These are phyloP conservation scores for Wallacemonas rigidus DNA, from an alignment of 208 protist species.

Conservation along the genomic window DNA sequence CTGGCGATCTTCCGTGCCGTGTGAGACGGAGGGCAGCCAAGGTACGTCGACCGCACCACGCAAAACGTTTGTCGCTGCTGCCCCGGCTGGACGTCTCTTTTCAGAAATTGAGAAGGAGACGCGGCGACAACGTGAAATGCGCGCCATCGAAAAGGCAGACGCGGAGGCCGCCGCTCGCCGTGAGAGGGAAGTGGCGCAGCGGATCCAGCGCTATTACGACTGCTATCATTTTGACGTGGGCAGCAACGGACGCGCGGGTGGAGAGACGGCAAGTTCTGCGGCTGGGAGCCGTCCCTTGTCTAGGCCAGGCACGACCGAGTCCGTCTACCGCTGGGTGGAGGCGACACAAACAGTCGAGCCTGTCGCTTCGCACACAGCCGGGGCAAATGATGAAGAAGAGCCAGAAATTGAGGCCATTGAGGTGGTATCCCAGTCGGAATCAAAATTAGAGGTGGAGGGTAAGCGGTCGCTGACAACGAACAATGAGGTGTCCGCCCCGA, in stretches of 20 bases:
- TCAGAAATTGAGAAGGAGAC: slow-evolving; percentile 71
- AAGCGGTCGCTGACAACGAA: not conserved
- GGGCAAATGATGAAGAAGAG: slow-evolving; percentile 14
- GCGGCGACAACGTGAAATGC: slow-evolving; percentile 32
- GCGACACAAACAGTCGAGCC: slow-evolving; percentile 12
- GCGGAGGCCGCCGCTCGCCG: slow-evolving; percentile 8
- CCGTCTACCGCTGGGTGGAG: slow-evolving; percentile 18
- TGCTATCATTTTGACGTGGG: slow-evolving; percentile 21
- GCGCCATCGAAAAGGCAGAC: slow-evolving; percentile 22
- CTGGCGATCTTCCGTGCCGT: slow-evolving; percentile 21
- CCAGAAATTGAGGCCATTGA: slow-evolving; percentile 64
- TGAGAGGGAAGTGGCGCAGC: slow-evolving; percentile 15
- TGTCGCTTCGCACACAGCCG: not conserved
- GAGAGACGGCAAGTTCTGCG: not conserved
- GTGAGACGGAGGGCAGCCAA: not conserved
- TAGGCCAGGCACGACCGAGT: slow-evolving; percentile 14
- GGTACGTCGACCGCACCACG: slow-evolving; percentile 16
- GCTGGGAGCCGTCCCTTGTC: not conserved
- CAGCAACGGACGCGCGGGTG: too few species aligned
- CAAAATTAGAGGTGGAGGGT: slow-evolving; percentile 1
- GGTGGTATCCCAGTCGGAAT: slow-evolving; percentile 22
- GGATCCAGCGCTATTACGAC: slow-evolving; percentile 22
- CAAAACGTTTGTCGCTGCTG: slow-evolving; percentile 62
- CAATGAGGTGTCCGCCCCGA: not conserved
- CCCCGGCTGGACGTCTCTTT: slow-evolving; percentile 74